Evolutionary conservation across 306 rosid species (phyloP).

Genomic region (Quercus gilva): DNA sequence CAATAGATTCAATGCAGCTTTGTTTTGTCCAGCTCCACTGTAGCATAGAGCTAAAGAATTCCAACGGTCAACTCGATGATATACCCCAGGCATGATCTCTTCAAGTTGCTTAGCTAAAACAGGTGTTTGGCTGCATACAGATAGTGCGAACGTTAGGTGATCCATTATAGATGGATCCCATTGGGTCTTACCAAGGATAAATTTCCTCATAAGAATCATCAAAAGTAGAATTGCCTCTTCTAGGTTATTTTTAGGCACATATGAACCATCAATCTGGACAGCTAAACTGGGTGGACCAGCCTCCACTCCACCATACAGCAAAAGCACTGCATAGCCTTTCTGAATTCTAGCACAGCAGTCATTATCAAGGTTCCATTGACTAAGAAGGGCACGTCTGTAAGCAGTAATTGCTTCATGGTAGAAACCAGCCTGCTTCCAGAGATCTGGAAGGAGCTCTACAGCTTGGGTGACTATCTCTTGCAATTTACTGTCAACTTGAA

Average conservation of each 20-base stretch:
- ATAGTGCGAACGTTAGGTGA: slow-evolving; percentile 86
- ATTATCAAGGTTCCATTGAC: slow-evolving; percentile 90
- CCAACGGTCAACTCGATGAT: slow-evolving; percentile 90
- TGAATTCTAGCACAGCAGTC: slow-evolving; percentile 85
- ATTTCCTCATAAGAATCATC: slow-evolving; percentile 73
- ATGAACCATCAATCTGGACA: slow-evolving; percentile 76
- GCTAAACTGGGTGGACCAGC: slow-evolving; percentile 86
- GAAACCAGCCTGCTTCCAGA: slow-evolving; percentile 71
- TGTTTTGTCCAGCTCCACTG: slow-evolving; percentile 68
- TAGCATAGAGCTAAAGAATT: slow-evolving; percentile 80
- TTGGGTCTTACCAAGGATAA: slow-evolving; percentile 57
- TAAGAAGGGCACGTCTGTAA: slow-evolving; percentile 81
- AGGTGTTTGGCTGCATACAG: slow-evolving; percentile 76
- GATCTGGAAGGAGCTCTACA: slow-evolving; percentile 97
- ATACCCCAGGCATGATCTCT: slow-evolving; percentile 85
- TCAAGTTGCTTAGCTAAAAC: slow-evolving; percentile 73
- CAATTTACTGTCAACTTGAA: slow-evolving; percentile 79
- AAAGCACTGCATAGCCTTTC: slow-evolving; percentile 67
- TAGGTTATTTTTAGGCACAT: slow-evolving; percentile 83
- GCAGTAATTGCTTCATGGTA: slow-evolving; percentile 68
- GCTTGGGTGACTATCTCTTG: slow-evolving; percentile 82
- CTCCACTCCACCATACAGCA: slow-evolving; percentile 87
- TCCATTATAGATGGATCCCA: slow-evolving; percentile 96
- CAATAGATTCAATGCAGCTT: slow-evolving; percentile 63
- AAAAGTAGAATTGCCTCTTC: slow-evolving; percentile 92